Evolutionary conservation across 2,329 filamentous ascomycete genomes (phyloP).

Genomic region (Ceratocystis ficicola): DNA sequence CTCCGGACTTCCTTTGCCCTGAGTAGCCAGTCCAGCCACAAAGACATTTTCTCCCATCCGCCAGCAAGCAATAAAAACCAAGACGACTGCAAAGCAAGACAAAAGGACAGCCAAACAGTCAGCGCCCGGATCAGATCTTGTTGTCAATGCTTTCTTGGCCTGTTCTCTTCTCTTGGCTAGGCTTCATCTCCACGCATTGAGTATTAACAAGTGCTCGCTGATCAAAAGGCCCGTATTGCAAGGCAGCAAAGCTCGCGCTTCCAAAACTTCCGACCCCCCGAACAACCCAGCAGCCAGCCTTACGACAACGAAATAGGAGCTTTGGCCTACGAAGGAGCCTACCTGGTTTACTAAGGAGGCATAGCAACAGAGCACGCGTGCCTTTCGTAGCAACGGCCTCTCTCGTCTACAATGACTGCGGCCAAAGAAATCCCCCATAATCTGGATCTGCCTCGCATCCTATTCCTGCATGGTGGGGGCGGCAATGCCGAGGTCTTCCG

Average conservation of each 20-base stretch:
- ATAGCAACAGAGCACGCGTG: too few relatives aligned
- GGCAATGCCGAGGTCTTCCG: slow-evolving; percentile 59
- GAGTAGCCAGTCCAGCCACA: neutral
- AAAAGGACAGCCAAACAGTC: neutral
- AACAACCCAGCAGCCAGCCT: neutral
- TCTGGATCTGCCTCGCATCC: slow-evolving; percentile 47
- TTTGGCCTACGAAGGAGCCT: too few relatives aligned
- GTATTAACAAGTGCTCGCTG: neutral
- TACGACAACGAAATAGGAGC: neutral
- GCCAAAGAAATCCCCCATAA: slow-evolving; percentile 13
- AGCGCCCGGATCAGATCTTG: neutral
- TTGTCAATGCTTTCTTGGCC: neutral
- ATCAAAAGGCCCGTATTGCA: neutral
- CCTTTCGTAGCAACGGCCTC: neutral
- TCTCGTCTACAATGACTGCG: slow-evolving; percentile 10
- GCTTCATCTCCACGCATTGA: neutral
- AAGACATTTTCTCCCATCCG: neutral
- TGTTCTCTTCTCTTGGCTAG: neutral
- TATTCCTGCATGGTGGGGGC: slow-evolving; percentile 72
- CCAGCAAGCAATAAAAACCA: neutral
- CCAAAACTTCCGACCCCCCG: neutral
- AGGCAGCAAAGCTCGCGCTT: neutral
- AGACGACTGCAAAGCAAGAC: neutral
- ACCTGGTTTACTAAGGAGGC: too few relatives aligned
- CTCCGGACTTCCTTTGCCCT: slow-evolving; percentile 3